Percentiles rank a stretch among this genome's conserved stretches.
Conservation (phyloP, 257 asterid genomes). For the Solanum sejunctum region DNA sequence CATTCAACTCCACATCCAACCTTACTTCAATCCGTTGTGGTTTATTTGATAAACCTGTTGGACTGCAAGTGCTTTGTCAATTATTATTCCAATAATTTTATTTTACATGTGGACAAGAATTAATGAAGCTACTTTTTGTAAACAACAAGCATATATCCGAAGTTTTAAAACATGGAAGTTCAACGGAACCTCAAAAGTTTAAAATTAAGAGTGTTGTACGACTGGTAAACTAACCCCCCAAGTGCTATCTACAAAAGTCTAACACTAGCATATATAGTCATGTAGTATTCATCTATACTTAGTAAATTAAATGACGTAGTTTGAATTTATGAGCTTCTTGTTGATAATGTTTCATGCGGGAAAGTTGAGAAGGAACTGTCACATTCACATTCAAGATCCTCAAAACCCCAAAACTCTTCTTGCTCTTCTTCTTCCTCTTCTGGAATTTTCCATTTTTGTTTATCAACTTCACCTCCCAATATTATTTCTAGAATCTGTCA, state of each 20-base stretch:
- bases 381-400: slow-evolving; percentile 80
- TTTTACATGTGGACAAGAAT: not conserved
- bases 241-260: not conserved
- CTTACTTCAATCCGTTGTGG: not conserved
- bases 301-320: not conserved
- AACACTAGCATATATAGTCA: not conserved
- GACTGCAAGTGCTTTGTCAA: not conserved
- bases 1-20: not conserved
- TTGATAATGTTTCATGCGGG: slow-evolving; percentile 36
- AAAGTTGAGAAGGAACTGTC: slow-evolving; percentile 50
- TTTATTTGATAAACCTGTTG: not conserved
- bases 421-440: slow-evolving; percentile 56
- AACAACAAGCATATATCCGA: not conserved
- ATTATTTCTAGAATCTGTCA: slow-evolving; percentile 59
- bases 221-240: not conserved
- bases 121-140: not conserved
- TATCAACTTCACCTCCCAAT: slow-evolving; percentile 43
- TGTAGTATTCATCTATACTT: not conserved
- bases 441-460: slow-evolving; percentile 65
- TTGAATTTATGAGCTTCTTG: slow-evolving; percentile 23
- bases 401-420: slow-evolving; percentile 76
- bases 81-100: not conserved
- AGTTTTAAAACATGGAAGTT: not conserved
- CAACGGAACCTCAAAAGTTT: not conserved
- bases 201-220: not conserved